phyloP scores from a whole-genome alignment of 2,329 filamentous ascomycete species.

The Sclerotiophoma versabilis region DNA sequence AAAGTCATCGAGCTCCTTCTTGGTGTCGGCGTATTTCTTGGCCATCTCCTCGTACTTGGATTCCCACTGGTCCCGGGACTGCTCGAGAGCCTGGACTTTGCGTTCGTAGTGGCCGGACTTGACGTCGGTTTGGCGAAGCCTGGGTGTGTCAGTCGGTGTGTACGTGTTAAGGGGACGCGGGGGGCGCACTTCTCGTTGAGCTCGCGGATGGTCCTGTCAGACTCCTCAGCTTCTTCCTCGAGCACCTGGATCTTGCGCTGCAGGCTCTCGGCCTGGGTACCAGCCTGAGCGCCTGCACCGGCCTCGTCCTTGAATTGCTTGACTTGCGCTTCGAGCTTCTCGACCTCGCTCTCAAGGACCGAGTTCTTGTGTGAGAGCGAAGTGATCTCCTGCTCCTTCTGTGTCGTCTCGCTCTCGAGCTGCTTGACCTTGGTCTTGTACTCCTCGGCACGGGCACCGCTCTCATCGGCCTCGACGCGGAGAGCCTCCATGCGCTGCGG shows the following conservation, averaged over 20 bases:
- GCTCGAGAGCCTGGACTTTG: conserved; percentile 96
- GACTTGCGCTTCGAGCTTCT: conserved; percentile 85
- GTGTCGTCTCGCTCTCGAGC: conserved; percentile 91
- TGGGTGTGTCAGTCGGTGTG: conserved; percentile 48
- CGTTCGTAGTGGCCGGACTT: conserved; percentile 99
- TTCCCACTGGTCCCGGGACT: conserved; percentile 93
- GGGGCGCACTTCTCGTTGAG: conserved; percentile 93
- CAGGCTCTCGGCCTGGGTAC: conserved; percentile 89
- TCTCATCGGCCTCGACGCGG: conserved; percentile 91
- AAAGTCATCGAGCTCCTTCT: conserved; percentile 93
- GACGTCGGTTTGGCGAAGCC: conserved; percentile 98
- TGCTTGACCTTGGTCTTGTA: conserved; percentile 85
- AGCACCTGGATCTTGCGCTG: conserved; percentile 92
- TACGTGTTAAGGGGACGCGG: neutral
- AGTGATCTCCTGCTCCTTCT: conserved; percentile 98
- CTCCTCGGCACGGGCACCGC: conserved; percentile 82
- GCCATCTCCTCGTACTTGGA: conserved; percentile 97
- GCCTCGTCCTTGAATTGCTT: conserved; percentile 88
- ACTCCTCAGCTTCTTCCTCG: conserved; percentile 96
- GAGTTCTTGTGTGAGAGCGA: conserved; percentile 95
- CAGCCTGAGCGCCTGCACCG: conserved; percentile 80
- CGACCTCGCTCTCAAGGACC: conserved; percentile 86
- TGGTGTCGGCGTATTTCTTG: conserved; percentile 81
- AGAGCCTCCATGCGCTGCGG: conserved; percentile 91
- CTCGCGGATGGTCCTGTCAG: conserved; percentile 94